phyloP scores from a whole-genome alignment of 495 filamentous ascomycete species.

The Articulospora tetracladia region DNA sequence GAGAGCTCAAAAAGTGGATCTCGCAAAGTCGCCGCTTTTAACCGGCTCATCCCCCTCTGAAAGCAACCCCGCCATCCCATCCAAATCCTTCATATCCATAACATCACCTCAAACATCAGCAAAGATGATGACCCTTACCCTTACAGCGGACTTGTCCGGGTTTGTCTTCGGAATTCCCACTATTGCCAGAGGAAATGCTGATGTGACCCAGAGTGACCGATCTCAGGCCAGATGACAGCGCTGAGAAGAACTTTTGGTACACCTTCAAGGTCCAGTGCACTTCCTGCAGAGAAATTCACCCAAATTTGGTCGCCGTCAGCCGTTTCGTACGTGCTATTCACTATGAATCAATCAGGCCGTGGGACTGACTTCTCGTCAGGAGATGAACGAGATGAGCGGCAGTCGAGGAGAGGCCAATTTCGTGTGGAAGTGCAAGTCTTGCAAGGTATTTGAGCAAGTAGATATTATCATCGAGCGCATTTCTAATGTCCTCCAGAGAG shows the following conservation, averaged over 20 bases:
- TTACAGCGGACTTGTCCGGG: slow-evolving; percentile 77
- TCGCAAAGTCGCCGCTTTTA: slow-evolving; percentile 4
- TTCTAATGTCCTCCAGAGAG: slow-evolving; percentile 36
- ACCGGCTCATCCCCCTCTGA: neutral
- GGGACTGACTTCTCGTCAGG: slow-evolving; percentile 44
- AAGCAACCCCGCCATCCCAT: slow-evolving; percentile 1
- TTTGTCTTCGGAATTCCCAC: neutral
- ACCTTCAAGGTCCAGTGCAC: slow-evolving; percentile 97
- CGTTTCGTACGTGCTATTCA: slow-evolving; percentile 66
- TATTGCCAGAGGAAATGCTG: slow-evolving; percentile 27
- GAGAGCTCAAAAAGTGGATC: neutral
- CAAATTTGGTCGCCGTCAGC: slow-evolving; percentile 81
- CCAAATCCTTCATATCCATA: neutral
- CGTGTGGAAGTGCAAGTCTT: slow-evolving; percentile 95
- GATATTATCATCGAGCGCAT: neutral
- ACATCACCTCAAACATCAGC: neutral
- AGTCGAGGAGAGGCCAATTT: slow-evolving; percentile 96
- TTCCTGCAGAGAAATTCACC: slow-evolving; percentile 86
- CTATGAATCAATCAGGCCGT: neutral
- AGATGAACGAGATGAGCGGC: slow-evolving; percentile 79
- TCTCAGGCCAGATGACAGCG: slow-evolving; percentile 77
- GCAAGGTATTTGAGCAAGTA: slow-evolving; percentile 51
- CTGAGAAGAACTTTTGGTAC: slow-evolving; percentile 82
- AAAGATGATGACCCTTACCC: slow-evolving; percentile 72
- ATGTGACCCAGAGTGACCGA: slow-evolving; percentile 68